Evolutionary conservation across 1,284 basidiomycete genomes (phyloP), one percentile per base, ranked within the genome.

Genomic region (Malassezia caprae): DNA sequence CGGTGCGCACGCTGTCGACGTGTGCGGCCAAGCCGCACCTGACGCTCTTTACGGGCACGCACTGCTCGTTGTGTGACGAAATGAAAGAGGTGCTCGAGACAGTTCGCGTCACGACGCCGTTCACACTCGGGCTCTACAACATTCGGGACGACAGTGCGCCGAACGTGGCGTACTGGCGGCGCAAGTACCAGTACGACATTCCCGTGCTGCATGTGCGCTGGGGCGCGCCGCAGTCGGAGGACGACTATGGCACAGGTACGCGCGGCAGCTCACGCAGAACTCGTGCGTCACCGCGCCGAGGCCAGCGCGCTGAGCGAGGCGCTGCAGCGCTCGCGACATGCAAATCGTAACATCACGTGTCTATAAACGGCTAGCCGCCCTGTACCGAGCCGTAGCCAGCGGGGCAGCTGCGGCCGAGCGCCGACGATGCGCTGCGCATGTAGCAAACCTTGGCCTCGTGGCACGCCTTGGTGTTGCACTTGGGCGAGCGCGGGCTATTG

Each of bases 401-500:
- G 5, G 64, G 67, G 66, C 85, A 88, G 65, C 83, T 82, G 65
- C 82, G 75, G 57, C 72, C 75, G 10, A 81, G 81, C 52, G 84
- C 77, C 27, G 78, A 78, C 0, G 79, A 79, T 23, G 84, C 86
- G 61, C 82, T 84, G 47, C 85, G 80, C 49, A 88, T 85, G 69
- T 88, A 88, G 71, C 86, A 88, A 41, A 88, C 82, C 75, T 81
- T 86, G 8, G 86, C 86, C 2, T 72, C 54, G 17, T 79, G 72
- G 65, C 87, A 88, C 12, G 79, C 78, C 15, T 78, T 79, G 1
- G 56, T 63, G 4, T 78, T 80, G 68, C 87, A 88, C n/a, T 80
- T 55, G 8, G 77, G 71, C 26, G 79, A 80, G 42, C 76, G 77
- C 6, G 61, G 58, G 7, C 83, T 84, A 53, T 79, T 78, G 73